Conservation (phyloP, 192 early-diverging fungal species). For the Coemansia sp. region DNA sequence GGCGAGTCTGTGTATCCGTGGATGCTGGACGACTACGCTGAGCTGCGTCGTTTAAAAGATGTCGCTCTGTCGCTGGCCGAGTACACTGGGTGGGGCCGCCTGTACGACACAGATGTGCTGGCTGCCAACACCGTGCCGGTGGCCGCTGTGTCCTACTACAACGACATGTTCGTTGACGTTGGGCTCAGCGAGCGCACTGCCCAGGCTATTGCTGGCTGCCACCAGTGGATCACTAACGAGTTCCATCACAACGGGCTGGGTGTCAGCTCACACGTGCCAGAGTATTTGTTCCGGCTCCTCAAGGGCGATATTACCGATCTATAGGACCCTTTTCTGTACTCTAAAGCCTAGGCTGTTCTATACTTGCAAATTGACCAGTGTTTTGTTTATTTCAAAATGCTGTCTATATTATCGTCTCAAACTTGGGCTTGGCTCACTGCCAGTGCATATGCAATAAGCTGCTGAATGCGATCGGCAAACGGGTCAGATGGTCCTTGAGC, state of each 20-base stretch:
- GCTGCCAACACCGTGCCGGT: slow-evolving; percentile 56
- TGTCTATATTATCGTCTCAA: background rate
- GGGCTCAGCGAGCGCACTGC: slow-evolving; percentile 62
- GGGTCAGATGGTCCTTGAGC: background rate
- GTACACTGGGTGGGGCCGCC: slow-evolving; percentile 54
- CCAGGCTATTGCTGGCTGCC: slow-evolving; percentile 53
- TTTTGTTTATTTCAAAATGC: background rate
- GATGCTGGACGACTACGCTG: slow-evolving; percentile 72
- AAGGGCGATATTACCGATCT: slow-evolving; percentile 55
- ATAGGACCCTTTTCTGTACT: slow-evolving; percentile 4
- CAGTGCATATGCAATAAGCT: slow-evolving; percentile 26
- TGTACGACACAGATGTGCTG: slow-evolving; percentile 58
- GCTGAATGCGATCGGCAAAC: slow-evolving; percentile 18
- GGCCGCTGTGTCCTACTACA: slow-evolving; percentile 66
- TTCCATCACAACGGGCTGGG: slow-evolving; percentile 64
- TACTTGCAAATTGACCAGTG: background rate
- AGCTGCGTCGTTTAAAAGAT: slow-evolving; percentile 59
- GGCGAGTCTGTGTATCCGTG: slow-evolving; percentile 69
- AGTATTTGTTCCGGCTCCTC: slow-evolving; percentile 59
- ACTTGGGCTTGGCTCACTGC: slow-evolving; percentile 20
- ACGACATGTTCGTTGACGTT: slow-evolving; percentile 72
- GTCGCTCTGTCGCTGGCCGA: slow-evolving; percentile 62
- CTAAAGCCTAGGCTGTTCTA: background rate
- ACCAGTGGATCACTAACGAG: slow-evolving; percentile 69
- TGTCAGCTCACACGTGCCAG: slow-evolving; percentile 56